Evolutionary conservation across 331 rosid genomes (phyloP).

Genomic region (Arachis monticola): DNA sequence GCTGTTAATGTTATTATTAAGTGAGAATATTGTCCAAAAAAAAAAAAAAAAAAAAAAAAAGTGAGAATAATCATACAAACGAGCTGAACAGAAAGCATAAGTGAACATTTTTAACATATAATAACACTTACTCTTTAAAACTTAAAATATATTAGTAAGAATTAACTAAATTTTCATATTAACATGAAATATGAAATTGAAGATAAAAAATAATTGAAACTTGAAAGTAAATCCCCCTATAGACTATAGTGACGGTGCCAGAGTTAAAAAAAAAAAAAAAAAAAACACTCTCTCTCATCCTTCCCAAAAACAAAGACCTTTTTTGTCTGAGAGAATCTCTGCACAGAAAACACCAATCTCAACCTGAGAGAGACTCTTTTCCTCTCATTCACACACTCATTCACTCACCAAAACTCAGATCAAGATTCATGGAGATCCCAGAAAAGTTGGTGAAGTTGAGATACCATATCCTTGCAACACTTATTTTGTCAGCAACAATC

Average conservation of each 20-base stretch:
- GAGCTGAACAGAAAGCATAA: too few relatives aligned
- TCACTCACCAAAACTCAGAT: too few relatives aligned
- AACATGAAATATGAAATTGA: too few relatives aligned
- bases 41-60: too few relatives aligned
- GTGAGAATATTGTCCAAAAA: too few relatives aligned
- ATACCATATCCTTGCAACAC: conserved; percentile 47
- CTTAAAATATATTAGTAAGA: too few relatives aligned
- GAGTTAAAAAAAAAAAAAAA: neutral
- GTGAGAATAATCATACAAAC: too few relatives aligned
- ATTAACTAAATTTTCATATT: too few relatives aligned
- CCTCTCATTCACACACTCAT: too few relatives aligned
- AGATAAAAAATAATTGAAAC: neutral
- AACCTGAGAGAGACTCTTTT: neutral
- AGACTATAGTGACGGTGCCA: neutral
- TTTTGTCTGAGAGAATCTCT: conserved; percentile 12
- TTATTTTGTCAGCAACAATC: conserved; percentile 33
- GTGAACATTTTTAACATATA: too few relatives aligned
- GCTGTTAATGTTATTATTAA: too few relatives aligned
- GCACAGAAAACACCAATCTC: conserved; percentile 23
- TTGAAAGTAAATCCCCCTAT: neutral
- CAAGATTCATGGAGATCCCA: conserved; percentile 66
- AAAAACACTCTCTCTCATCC: neutral
- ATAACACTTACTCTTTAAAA: too few relatives aligned
- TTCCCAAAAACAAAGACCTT: neutral
- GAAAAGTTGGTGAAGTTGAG: conserved; percentile 56